Base-by-base conservation (phyloP, 169 alveolate species). In the Sarcocystis neurona region DNA sequence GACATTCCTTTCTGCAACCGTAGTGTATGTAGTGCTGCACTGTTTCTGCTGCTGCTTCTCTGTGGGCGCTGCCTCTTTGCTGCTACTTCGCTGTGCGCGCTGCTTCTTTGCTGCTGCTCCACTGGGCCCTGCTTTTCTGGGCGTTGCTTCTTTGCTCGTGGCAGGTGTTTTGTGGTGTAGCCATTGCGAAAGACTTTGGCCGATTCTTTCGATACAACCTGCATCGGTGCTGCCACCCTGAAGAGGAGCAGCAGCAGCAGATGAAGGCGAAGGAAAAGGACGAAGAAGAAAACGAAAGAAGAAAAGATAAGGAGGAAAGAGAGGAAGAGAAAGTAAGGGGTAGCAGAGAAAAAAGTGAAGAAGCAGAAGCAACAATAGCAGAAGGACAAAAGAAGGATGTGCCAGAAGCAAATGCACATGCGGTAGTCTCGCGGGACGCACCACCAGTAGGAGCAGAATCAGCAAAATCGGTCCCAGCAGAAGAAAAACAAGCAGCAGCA, bases 141-240 rank as follows among this genome's bases (percentile, higher is more conserved):
- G 63, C 10, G 10, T 53, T 53, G 10, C 30, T 12, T 12, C 20
- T 53, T 53, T 53, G 30, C 63, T 10, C 75, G 75, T n/a, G 4
- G 27, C 85, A 77, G 85, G 12, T 46, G 6, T 77, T 77, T 68
- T 77, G 2, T 46, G 85, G 85, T 10, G 85, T 30, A 41, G 8
- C 70, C 6, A 43, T 77, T 1, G 85, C 34, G 5, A 39, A 41
- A 34, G 85, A 77, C 44, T 77, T 20, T 20, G 85, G 85, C 68
- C 23, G 23, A n/a, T 30, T 46, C 30, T 44, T 32, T 68, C 60
- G 85, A 2, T 77, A 77, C 68, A 77, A 77, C 68, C 41, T 77
- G 12, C 85, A 77, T 34, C 60, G 85, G 50, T 77, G 85, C 68
- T 77, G 85, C 27, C 85, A 77, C 44, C 68, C 85, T 6, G 85